Evolutionary conservation across 345 rosid genomes (phyloP), one percentile per base, ranked within the genome.

Genomic region (Rhodomyrtus tomentosa): DNA sequence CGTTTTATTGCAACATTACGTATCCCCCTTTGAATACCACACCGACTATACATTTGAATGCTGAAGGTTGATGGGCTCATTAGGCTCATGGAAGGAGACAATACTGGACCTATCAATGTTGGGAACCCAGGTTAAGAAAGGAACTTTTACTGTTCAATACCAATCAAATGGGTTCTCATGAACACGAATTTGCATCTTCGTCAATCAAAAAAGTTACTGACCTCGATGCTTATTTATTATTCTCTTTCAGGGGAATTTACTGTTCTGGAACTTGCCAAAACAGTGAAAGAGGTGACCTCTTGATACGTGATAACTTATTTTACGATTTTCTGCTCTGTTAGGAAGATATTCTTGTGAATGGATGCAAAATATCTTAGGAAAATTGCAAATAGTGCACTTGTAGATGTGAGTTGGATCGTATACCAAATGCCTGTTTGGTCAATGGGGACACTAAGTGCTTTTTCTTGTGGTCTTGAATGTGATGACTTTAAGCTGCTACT

Each of bases 81-180:
- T 83, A 93, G 96, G 82, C 98, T 97, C 87, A 95, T 97, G 99
- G 98, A 92, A 87, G 98, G 98, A 86, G 96, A 93, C 51, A 87
- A 97, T 89, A 97, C 99, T 53, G 98, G 99, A 32, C 99, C 99
- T 25, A 93, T 97, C 93, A 97, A 97, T 90, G 89, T 97, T 32
- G 99, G 99, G 86, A 97, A 97, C 88, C 99, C 99, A 91, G 99
- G 98, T 95, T 85, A 56, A 25, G 38, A 68, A 68, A 0, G 3
- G 79, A 36, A 36, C 20, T 4, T 36, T 18, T 38, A 51, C 42
- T 10, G 14, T 27, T 22, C 55, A 27, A n/a, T 32, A 53, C 83
- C 25, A 3, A 25, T 20, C 55, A 32, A 51, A 82, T 51, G 8
- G 82, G 40, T 21, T 81, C 32, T 22, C 45, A 55, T 49, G 25